Percentiles rank a stretch among this genome's conserved stretches.
These are phyloP conservation scores for Xylaria longipes DNA, from an alignment of 495 filamentous ascomycete genomes.

Conservation along the genomic window DNA sequence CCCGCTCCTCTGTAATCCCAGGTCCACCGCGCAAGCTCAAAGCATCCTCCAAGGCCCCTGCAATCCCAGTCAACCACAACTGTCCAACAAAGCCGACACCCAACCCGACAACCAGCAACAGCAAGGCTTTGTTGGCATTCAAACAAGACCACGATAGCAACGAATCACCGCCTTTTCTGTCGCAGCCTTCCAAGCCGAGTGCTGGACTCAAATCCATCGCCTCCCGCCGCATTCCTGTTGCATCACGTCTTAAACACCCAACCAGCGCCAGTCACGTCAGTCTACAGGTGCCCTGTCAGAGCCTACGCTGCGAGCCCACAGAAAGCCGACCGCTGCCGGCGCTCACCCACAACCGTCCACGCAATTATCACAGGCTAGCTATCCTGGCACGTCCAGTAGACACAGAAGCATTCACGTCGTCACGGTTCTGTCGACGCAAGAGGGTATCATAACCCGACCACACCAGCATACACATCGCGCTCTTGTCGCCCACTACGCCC, in stretches of 20 bases:
- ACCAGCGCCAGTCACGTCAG: neutral
- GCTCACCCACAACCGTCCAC: neutral
- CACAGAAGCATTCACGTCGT: neutral
- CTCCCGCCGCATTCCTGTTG: neutral
- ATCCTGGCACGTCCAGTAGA: neutral
- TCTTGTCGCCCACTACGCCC: slow-evolving; percentile 45
- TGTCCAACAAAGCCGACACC: neutral
- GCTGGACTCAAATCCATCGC: neutral
- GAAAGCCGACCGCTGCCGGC: slow-evolving; percentile 1
- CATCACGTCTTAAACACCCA: neutral
- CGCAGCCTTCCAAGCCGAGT: neutral
- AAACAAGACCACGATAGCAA: neutral
- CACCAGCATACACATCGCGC: slow-evolving; percentile 6
- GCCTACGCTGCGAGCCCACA: neutral
- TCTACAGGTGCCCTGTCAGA: neutral
- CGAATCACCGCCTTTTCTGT: neutral
- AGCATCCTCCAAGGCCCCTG: neutral
- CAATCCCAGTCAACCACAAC: neutral
- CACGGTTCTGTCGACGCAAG: slow-evolving; percentile 1
- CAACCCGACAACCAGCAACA: neutral
- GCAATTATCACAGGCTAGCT: neutral
- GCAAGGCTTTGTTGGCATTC: slow-evolving; percentile 3
- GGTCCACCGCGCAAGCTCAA: neutral
- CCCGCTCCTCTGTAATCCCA: neutral
- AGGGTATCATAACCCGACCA: slow-evolving; percentile 8